Conservation (phyloP, 1,139 yeast genomes). For the Nematodospora anomalae region DNA sequence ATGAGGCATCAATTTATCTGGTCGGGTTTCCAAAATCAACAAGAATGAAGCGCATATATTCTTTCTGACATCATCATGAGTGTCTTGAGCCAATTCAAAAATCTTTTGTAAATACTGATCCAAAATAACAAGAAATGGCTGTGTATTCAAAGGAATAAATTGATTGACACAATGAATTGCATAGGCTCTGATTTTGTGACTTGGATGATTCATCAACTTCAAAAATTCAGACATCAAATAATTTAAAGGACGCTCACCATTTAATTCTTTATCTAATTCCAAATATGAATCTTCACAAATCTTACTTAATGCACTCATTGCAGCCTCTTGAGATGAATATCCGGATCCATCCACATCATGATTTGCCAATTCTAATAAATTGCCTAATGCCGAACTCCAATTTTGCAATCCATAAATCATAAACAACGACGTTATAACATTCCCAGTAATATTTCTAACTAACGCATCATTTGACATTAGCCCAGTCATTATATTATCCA, state of each 20-base stretch:
- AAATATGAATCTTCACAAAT: constrained; percentile 82
- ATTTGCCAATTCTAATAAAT: constrained; percentile 58
- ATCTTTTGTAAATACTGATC: constrained; percentile 66
- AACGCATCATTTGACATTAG: constrained; percentile 56
- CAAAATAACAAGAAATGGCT: constrained; percentile 60
- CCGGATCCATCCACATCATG: constrained; percentile 18
- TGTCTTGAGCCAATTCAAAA: constrained; percentile 63
- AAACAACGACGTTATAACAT: constrained; percentile 81
- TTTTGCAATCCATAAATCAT: constrained; percentile 64
- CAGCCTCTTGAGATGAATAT: constrained; percentile 52
- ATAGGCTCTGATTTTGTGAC: constrained; percentile 57
- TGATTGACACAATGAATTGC: constrained; percentile 76
- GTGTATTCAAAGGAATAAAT: constrained; percentile 68
- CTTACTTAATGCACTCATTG: constrained; percentile 79
- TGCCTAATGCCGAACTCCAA: constrained; percentile 77
- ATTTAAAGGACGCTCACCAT: constrained; percentile 68
- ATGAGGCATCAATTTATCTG: constrained; percentile 80
- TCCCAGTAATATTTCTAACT: constrained; percentile 87
- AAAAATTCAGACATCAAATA: constrained; percentile 67
- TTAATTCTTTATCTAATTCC: constrained; percentile 58
- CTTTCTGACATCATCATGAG: constrained; percentile 59
- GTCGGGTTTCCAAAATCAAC: constrained; percentile 70
- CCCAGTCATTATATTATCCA: constrained; percentile 68
- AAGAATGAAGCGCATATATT: constrained; percentile 80
- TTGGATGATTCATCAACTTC: constrained; percentile 40